Conservation (phyloP, 1,139 yeast species). For the Protomyces lactucae-debilis region DNA sequence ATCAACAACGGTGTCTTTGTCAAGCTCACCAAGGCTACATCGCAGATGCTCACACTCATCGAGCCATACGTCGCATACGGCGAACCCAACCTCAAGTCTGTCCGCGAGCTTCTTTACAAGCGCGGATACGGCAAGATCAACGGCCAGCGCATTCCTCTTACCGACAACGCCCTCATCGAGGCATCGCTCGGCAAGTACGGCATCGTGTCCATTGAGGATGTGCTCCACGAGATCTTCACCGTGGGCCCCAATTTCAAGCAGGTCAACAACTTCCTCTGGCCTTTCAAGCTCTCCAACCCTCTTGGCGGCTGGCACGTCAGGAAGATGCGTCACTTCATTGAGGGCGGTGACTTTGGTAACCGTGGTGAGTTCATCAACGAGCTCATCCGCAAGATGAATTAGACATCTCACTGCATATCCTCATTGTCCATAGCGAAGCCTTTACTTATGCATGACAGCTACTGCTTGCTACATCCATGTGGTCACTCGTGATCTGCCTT, state of each 20-base stretch:
- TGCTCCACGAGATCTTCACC: slow-evolving; percentile 93
- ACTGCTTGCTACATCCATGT: not conserved
- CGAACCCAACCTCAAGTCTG: slow-evolving; percentile 95
- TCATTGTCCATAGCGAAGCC: slow-evolving; percentile 1
- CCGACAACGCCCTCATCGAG: slow-evolving; percentile 94
- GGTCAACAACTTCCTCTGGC: slow-evolving; percentile 99
- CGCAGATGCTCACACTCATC: slow-evolving; percentile 92
- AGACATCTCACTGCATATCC: slow-evolving; percentile 36
- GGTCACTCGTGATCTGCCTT: not conserved
- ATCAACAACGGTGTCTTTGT: slow-evolving; percentile 98
- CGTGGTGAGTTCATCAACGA: slow-evolving; percentile 98
- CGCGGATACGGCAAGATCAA: slow-evolving; percentile 99
- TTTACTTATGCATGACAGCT: not conserved
- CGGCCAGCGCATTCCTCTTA: slow-evolving; percentile 95
- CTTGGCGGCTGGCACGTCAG: slow-evolving; percentile 99
- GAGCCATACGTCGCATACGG: slow-evolving; percentile 99
- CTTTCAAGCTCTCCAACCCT: slow-evolving; percentile 99
- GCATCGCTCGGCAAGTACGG: slow-evolving; percentile 93
- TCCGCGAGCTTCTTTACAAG: slow-evolving; percentile 97
- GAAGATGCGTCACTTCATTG: slow-evolving; percentile 98
- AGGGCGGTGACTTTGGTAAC: slow-evolving; percentile 99
- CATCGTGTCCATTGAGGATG: slow-evolving; percentile 91
- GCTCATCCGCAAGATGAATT: slow-evolving; percentile 96
- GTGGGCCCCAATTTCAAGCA: slow-evolving; percentile 99
- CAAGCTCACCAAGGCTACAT: slow-evolving; percentile 96